phyloP scores from a whole-genome alignment of 2,329 filamentous ascomycete species.

The Penicillium decumbens region DNA sequence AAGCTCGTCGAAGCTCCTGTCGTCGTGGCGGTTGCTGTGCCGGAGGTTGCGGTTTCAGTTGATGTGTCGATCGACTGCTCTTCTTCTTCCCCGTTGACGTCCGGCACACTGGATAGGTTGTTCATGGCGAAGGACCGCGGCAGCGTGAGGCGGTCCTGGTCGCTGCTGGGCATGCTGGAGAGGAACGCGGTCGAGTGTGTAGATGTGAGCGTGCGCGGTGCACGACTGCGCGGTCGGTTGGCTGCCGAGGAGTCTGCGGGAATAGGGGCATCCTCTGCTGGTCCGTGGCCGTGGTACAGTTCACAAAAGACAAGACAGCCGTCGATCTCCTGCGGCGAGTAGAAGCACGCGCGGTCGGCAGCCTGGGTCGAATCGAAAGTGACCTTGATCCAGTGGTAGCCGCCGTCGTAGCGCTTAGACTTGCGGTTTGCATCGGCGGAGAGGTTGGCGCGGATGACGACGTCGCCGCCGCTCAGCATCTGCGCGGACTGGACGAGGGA shows the following conservation, averaged over 20 bases:
- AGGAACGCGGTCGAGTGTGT: constrained; percentile 37
- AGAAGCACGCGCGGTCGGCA: constrained; percentile 64
- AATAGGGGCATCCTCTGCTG: constrained; percentile 60
- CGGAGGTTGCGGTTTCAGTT: constrained; percentile 42
- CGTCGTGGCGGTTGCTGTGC: constrained; percentile 33
- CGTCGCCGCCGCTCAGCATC: constrained; percentile 67
- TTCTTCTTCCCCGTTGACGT: constrained; percentile 27
- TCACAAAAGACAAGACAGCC: constrained; percentile 69
- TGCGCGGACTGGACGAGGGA: constrained; percentile 66
- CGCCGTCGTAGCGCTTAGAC: constrained; percentile 75
- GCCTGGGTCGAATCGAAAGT: constrained; percentile 72
- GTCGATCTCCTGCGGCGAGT: constrained; percentile 67
- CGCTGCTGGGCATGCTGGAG: constrained; percentile 22
- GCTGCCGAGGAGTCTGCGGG: constrained; percentile 44
- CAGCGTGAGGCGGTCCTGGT: constrained; percentile 34
- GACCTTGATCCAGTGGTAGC: constrained; percentile 86
- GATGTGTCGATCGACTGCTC: constrained; percentile 32
- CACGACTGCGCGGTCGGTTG: constrained; percentile 24
- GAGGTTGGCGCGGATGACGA: constrained; percentile 63
- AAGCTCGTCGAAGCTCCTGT: constrained; percentile 16
- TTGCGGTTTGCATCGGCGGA: constrained; percentile 69
- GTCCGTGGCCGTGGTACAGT: constrained; percentile 61
- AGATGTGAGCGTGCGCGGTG: constrained; percentile 33
- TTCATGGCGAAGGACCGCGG: constrained; percentile 40
- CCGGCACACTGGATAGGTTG: constrained; percentile 31